A percentile compares a stretch with the other conserved stretches of the same genome.
phyloP scores from a whole-genome alignment of 805 yeast species.

The Kurtzmaniella fragi region DNA sequence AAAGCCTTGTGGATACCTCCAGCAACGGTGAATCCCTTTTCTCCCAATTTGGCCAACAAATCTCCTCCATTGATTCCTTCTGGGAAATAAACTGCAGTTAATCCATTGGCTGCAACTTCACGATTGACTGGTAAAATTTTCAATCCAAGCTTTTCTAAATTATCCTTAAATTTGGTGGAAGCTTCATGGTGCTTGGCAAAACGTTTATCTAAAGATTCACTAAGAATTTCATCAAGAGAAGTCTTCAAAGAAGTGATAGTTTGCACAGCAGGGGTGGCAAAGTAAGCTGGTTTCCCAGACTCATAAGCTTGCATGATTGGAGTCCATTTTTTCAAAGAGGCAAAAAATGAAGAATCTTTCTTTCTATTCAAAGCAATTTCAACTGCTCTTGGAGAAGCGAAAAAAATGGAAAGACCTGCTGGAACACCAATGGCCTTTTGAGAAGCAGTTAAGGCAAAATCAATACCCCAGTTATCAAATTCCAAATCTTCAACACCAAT shows the following conservation, averaged over 20 bases:
- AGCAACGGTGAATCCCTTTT: conserved; percentile 72
- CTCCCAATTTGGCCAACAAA: conserved; percentile 51
- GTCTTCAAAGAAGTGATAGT: conserved; percentile 74
- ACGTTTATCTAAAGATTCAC: conserved; percentile 51
- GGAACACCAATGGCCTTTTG: conserved; percentile 96
- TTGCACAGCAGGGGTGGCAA: conserved; percentile 97
- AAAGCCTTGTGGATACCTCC: conserved; percentile 86
- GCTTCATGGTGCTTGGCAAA: conserved; percentile 57
- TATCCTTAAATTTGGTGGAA: conserved; percentile 61
- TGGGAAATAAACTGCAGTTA: conserved; percentile 82
- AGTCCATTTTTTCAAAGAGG: conserved; percentile 76
- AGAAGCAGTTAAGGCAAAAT: conserved; percentile 84
- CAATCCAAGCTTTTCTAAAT: conserved; percentile 56
- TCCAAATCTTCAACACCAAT: conserved; percentile 82
- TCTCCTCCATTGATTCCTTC: conserved; percentile 67
- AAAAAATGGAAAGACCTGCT: conserved; percentile 79
- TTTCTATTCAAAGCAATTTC: conserved; percentile 47
- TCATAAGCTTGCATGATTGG: conserved; percentile 89
- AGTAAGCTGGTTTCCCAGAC: conserved; percentile 72
- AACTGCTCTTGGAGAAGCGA: conserved; percentile 73
- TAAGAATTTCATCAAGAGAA: conserved; percentile 67
- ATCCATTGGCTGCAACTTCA: conserved; percentile 75
- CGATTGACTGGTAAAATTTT: conserved; percentile 58
- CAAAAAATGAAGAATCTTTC: conserved; percentile 54
- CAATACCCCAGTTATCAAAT: conserved; percentile 87